Evolutionary conservation across 768 basidiomycete genomes (phyloP).

Genomic region (Tricholoma saponaceum): DNA sequence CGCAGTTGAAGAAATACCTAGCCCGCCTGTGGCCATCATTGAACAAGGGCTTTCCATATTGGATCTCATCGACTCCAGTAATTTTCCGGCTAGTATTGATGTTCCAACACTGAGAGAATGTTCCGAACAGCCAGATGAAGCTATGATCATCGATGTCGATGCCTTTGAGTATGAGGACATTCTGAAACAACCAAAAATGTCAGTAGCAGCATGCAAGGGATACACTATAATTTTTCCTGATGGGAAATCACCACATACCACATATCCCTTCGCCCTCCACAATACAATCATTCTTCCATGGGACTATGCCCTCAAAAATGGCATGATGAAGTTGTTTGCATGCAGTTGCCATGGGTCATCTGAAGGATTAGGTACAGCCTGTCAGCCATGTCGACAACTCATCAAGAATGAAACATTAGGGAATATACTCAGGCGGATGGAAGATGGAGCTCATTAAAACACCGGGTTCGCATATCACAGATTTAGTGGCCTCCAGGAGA

Average conservation of each 20-base stretch:
- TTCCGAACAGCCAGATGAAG: not conserved
- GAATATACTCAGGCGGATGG: not conserved
- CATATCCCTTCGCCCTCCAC: slow-evolving; percentile 24
- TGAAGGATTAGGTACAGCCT: not conserved
- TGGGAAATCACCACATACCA: slow-evolving; percentile 16
- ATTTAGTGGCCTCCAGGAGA: slow-evolving; percentile 7
- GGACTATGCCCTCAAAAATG: slow-evolving; percentile 12
- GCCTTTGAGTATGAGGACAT: not conserved
- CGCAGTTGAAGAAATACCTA: not conserved
- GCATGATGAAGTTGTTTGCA: not conserved
- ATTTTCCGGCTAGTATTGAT: not conserved
- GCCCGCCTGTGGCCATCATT: not conserved
- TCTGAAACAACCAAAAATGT: not conserved
- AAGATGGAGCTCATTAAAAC: slow-evolving; percentile 9
- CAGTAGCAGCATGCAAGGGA: slow-evolving; percentile 12
- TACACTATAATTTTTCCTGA: slow-evolving; percentile 14
- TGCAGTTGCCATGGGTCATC: not conserved
- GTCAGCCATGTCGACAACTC: not conserved
- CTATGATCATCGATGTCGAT: not conserved
- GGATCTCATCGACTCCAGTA: not conserved
- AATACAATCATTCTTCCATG: slow-evolving; percentile 16
- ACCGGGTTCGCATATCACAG: slow-evolving; percentile 11
- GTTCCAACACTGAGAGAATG: not conserved
- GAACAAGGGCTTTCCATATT: not conserved
- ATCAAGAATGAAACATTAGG: not conserved